phyloP scores from a whole-genome alignment of 495 filamentous ascomycete species.

The Letharia columbiana region DNA sequence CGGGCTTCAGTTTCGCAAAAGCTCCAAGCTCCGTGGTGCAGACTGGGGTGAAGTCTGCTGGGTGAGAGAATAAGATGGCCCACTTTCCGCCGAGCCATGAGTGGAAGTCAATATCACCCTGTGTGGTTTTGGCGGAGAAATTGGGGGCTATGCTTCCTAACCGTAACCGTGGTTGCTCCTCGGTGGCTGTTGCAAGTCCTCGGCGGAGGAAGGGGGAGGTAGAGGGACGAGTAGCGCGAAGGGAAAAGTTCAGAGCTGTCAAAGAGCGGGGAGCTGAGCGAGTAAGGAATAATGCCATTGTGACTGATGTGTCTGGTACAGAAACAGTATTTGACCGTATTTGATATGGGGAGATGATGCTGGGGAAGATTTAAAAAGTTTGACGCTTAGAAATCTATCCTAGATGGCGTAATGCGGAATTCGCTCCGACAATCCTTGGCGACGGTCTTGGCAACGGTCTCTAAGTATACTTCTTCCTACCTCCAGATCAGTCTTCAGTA shows the following conservation, averaged over 20 bases:
- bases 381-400: neutral
- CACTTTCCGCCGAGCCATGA: constrained; percentile 51
- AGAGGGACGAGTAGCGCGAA: constrained; percentile 7
- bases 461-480: too few species aligned
- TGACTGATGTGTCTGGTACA: neutral
- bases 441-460: too few species aligned
- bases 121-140: constrained; percentile 56
- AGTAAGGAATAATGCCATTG: constrained; percentile 3
- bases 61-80: constrained; percentile 62
- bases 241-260: neutral
- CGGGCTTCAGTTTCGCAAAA: constrained; percentile 52
- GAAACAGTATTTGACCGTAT: neutral
- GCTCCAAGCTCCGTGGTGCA: constrained; percentile 64
- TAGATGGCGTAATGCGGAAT: neutral
- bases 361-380: too few species aligned
- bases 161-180: constrained; percentile 51
- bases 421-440: neutral
- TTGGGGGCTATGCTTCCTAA: constrained; percentile 55
- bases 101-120: constrained; percentile 60
- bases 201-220: constrained; percentile 30
- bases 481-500: too few species aligned
- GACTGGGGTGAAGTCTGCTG: constrained; percentile 62
- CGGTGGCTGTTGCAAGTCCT: constrained; percentile 29
- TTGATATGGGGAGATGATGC: too few species aligned
- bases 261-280: constrained; percentile 10